These are phyloP conservation scores for Glycine tomentella DNA, from an alignment of 306 rosid genomes.

Conservation along the genomic window DNA sequence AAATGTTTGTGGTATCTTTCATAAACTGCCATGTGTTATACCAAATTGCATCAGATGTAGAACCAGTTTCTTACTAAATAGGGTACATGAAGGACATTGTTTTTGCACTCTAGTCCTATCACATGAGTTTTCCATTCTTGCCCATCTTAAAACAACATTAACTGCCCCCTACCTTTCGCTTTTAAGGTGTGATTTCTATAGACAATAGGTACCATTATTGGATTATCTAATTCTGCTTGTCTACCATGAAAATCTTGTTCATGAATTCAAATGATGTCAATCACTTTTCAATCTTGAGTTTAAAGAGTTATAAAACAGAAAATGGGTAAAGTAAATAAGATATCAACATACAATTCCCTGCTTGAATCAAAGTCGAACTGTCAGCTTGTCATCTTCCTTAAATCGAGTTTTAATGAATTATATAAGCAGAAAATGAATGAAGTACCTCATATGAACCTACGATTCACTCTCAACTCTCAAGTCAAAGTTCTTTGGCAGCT, in stretches of 20 bases:
- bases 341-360: background rate
- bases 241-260: background rate
- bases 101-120: background rate
- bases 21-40: slow-evolving; percentile 6
- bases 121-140: slow-evolving; percentile 3
- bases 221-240: background rate
- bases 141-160: background rate
- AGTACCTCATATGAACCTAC: background rate
- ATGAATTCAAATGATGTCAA: background rate
- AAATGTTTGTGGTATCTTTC: background rate
- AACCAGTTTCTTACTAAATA: background rate
- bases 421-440: background rate
- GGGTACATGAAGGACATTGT: background rate
- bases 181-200: slow-evolving; percentile 28
- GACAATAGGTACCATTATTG: slow-evolving; percentile 1
- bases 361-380: background rate
- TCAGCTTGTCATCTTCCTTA: background rate
- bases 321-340: background rate
- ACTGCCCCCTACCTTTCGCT: background rate
- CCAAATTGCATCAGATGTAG: background rate
- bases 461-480: background rate
- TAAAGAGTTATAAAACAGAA: background rate
- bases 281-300: slow-evolving; percentile 5
- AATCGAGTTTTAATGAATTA: background rate
- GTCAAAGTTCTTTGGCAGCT: background rate